phyloP scores from a whole-genome alignment of 805 yeast species.

The Debaryomyces tyrocola region DNA sequence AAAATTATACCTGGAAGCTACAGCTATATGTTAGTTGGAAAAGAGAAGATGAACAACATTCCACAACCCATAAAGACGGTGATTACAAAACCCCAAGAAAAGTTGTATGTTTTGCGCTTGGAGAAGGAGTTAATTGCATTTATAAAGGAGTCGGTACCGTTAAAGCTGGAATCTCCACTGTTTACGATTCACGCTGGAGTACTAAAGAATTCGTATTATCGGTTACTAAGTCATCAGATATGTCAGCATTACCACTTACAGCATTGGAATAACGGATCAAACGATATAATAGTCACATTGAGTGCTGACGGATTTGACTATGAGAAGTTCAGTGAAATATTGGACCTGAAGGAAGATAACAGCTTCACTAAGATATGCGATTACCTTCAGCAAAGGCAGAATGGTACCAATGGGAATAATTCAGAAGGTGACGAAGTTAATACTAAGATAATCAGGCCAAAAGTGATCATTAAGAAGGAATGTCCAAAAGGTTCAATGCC shows the following conservation, averaged over 20 bases:
- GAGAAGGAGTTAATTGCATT: slow-evolving; percentile 21
- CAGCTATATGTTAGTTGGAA: neutral
- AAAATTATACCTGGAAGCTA: neutral
- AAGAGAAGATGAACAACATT: slow-evolving; percentile 3
- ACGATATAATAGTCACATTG: slow-evolving; percentile 23
- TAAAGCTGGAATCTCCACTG: slow-evolving; percentile 26
- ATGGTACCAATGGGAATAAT: neutral
- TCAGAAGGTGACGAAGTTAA: neutral
- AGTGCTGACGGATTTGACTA: slow-evolving; percentile 13
- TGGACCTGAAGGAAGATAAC: slow-evolving; percentile 1
- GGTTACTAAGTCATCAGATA: slow-evolving; percentile 67
- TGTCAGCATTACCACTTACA: slow-evolving; percentile 66
- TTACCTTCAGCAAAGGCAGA: slow-evolving; percentile 5
- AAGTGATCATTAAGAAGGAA: slow-evolving; percentile 13
- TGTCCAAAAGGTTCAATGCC: neutral
- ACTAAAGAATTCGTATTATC: slow-evolving; percentile 66
- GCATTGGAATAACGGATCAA: slow-evolving; percentile 38
- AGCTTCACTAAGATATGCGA: slow-evolving; percentile 8
- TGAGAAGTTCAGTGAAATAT: slow-evolving; percentile 3
- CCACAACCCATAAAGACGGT: slow-evolving; percentile 19
- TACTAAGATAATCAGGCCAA: slow-evolving; percentile 10
- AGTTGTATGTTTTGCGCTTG: slow-evolving; percentile 17
- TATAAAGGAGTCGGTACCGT: slow-evolving; percentile 19
- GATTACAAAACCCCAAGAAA: slow-evolving; percentile 19
- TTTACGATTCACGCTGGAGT: slow-evolving; percentile 15